These are phyloP conservation scores for Lasiodiplodia sp. DNA, from an alignment of 2,329 filamentous ascomycete genomes.

Conservation along the genomic window DNA sequence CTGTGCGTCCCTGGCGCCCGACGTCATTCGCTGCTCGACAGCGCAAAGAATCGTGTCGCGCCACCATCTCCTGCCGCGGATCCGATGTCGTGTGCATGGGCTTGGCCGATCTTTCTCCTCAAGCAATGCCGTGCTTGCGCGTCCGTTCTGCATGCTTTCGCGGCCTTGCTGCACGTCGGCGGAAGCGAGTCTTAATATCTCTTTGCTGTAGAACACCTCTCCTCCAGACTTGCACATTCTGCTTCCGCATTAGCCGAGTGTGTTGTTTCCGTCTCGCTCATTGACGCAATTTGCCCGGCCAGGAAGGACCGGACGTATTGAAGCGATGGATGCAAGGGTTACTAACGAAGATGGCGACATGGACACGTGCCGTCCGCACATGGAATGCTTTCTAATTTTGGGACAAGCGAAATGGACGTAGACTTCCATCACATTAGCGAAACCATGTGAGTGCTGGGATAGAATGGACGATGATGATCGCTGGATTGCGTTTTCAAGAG, in stretches of 20 bases:
- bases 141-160: not conserved
- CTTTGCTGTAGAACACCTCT: not conserved
- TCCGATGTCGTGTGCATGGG: not conserved
- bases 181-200: not conserved
- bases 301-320: no score
- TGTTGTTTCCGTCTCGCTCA: not conserved
- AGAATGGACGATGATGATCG: no score
- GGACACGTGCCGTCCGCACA: not conserved
- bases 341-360: not conserved
- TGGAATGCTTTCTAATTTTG: not conserved
- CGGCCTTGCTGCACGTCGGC: not conserved
- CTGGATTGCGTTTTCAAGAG: no score
- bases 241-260: not conserved
- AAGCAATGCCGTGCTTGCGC: not conserved
- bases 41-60: not conserved
- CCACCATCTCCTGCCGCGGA: not conserved
- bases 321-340: not conserved
- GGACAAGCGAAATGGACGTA: no score
- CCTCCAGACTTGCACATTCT: no score
- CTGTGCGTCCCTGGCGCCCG: not conserved
- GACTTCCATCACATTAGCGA: no score
- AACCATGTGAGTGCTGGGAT: no score
- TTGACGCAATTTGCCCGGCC: not conserved
- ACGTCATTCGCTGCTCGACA: not conserved
- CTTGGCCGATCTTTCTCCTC: not conserved